Base-by-base conservation (phyloP, 1,139 yeast genomes). In the Hemisphaericaspora xylanilytica region DNA sequence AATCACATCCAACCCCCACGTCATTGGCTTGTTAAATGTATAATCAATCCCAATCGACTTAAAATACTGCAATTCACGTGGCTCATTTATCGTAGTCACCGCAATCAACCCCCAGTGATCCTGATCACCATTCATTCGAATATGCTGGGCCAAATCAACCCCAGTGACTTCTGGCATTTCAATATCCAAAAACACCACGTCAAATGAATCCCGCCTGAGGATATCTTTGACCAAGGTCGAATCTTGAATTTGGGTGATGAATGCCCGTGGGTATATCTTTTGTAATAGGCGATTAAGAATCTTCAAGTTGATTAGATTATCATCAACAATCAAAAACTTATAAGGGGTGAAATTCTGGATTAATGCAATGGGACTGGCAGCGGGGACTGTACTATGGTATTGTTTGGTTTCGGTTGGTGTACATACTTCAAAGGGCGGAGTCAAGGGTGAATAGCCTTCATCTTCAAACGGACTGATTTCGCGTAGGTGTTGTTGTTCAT, bases 131-230 rank as follows among this genome's bases (percentile, higher is more conserved):
- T 46, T 36, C 22, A 44, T 31, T 33, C 75, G 52, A 30, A 70
- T 56, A 24, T 43, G 42, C 28, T 47, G 47, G 11, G 73, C 68
- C 33, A 71, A 55, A 21, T 70, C 70, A n/a, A 66, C 51, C 3
- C 77, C 77, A 18, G 65, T 55, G n/a, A 71, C 53, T 6, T 52
- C 55, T 3, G 77, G 77, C 77, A 71, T 71, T 46, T 71, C 77
- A 35, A 71, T 71, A 46, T 71, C 77, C 36, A 71, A 52, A 44
- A 71, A 71, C 10, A 68, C 60, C 35, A 62, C 48, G 42, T 70
- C 73, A 42, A 57, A 69, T 16, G 41, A 42, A 34, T 53, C 51
- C 3, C 47, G 36, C 11, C 45, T 39, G 4, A 63, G 45, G 24
- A 53, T 33, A 10, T 52, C 42, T 35, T 56, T 45, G n/a, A 69